These are phyloP conservation scores for Volutella citrinella DNA, from an alignment of 2,329 filamentous ascomycete species.

Conservation along the genomic window DNA sequence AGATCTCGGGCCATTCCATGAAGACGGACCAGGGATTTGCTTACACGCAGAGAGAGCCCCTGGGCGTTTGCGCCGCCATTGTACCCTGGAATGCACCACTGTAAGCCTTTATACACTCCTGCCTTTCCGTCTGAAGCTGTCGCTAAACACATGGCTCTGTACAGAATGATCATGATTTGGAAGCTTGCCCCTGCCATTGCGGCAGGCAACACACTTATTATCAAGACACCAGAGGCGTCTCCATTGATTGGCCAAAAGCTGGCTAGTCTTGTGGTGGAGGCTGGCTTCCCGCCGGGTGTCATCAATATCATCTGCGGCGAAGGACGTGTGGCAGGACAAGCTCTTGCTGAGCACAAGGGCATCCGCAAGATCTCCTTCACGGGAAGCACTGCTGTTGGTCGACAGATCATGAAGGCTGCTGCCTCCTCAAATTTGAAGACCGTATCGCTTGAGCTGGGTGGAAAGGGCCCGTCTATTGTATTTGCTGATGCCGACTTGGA, in stretches of 20 bases:
- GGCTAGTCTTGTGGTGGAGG: constrained; percentile 61
- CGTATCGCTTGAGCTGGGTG: constrained; percentile 57
- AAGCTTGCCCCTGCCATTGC: constrained; percentile 67
- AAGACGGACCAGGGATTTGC: constrained; percentile 9
- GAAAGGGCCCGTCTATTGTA: constrained; percentile 57
- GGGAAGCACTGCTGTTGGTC: constrained; percentile 64
- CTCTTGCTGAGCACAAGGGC: constrained; percentile 60
- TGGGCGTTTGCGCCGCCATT: constrained; percentile 67
- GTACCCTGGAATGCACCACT: constrained; percentile 74
- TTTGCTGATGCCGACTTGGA: constrained; percentile 60
- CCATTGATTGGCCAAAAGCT: constrained; percentile 60
- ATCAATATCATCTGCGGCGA: constrained; percentile 70
- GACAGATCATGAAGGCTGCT: constrained; percentile 66
- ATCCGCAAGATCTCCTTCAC: constrained; percentile 76
- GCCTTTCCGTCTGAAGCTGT: background rate
- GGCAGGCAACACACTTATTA: constrained; percentile 57
- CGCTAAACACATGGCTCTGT: background rate
- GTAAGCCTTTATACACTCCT: constrained; percentile 3
- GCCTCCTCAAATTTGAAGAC: constrained; percentile 54
- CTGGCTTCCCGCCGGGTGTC: constrained; percentile 71
- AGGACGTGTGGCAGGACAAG: constrained; percentile 62
- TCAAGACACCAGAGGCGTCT: constrained; percentile 64
- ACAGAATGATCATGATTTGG: constrained; percentile 17
- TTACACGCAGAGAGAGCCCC: constrained; percentile 53
- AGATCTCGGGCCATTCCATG: constrained; percentile 7